Evolutionary conservation across 352 stramenopile species (phyloP), one percentile per base, ranked within the genome.

Genomic region (Phytophthora colocasiae): DNA sequence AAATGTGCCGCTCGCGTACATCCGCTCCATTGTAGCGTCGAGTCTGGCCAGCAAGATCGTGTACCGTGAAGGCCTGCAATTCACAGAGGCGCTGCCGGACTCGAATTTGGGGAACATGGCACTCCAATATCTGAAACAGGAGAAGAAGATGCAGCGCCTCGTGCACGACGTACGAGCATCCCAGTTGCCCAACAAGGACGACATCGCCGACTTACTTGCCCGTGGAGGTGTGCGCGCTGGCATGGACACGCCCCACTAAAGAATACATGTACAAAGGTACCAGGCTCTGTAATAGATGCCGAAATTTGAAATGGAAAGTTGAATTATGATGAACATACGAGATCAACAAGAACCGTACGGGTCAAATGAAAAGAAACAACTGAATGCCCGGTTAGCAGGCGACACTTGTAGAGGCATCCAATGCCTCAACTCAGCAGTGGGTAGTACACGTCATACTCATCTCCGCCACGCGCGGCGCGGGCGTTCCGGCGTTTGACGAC

Each of bases 31-130:
- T 36, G 95, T 99, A 50, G 95, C 94, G 6, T 98, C 95, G 24
- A 97, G 89, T 55, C 75, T 99, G 31, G 97, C 97, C 45, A 98
- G 91, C 52, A 98, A 98, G 78, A 92, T 99, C 61, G 97, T 99
- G 24, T 99, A 99, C 81, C 96, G 97, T 49, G 97, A 99, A 71
- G 97, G 97, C 32, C 66, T 96, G 34, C 93, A 98, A 68, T 99
- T 99, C 78, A 96, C 98, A 10, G 90, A 98, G 61, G 83, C 91
- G n/a, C 79, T 98, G 22, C 93, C 95, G 34, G 80, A 91, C 39
- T 85, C 90, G 61, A 98, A 97, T 66, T 66, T 99, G 32, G 95
- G 89, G 36, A 84, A 88, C 61, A 88, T 98, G 59, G 93, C 94
- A n/a, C 69, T 99, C 32, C 77, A 92, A 58, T 99, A 98, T 77